phyloP scores from a whole-genome alignment of 2,329 filamentous ascomycete genomes.

The Ascochyta rabiei region DNA sequence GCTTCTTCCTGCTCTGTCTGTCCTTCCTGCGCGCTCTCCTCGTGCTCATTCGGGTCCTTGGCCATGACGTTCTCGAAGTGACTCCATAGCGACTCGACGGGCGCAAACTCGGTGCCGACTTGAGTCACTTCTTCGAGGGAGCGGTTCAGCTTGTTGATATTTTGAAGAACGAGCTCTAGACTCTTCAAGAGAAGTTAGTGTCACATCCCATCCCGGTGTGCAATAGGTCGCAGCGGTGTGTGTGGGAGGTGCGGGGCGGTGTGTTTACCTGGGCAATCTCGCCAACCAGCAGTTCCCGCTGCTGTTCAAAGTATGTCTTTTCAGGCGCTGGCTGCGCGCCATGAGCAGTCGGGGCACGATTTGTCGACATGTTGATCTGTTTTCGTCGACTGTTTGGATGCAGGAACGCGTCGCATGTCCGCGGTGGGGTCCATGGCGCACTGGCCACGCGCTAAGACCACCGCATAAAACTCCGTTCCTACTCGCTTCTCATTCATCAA shows the following conservation, averaged over 20 bases:
- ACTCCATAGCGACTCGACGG: constrained; percentile 94
- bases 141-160: constrained; percentile 94
- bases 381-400: constrained; percentile 16
- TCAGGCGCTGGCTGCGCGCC: constrained; percentile 23
- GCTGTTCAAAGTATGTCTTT: constrained; percentile 72
- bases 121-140: constrained; percentile 89
- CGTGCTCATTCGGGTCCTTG: constrained; percentile 60
- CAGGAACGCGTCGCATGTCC: constrained; percentile 14
- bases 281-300: constrained; percentile 71
- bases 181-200: constrained; percentile 50
- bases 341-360: constrained; percentile 28
- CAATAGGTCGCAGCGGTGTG: constrained; percentile 40
- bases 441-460: constrained; percentile 22
- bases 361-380: constrained; percentile 30
- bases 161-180: constrained; percentile 89
- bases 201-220: background rate
- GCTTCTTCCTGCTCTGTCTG: constrained; percentile 32
- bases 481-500: constrained; percentile 14
- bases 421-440: constrained; percentile 5
- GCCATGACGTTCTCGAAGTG: constrained; percentile 97
- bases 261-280: constrained; percentile 71
- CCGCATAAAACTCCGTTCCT: constrained; percentile 25
- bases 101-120: constrained; percentile 96
- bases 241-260: constrained; percentile 8
- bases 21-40: constrained; percentile 29